Evolutionary conservation across 768 basidiomycete species (phyloP).

Genomic region (Amanita jacksonii): DNA sequence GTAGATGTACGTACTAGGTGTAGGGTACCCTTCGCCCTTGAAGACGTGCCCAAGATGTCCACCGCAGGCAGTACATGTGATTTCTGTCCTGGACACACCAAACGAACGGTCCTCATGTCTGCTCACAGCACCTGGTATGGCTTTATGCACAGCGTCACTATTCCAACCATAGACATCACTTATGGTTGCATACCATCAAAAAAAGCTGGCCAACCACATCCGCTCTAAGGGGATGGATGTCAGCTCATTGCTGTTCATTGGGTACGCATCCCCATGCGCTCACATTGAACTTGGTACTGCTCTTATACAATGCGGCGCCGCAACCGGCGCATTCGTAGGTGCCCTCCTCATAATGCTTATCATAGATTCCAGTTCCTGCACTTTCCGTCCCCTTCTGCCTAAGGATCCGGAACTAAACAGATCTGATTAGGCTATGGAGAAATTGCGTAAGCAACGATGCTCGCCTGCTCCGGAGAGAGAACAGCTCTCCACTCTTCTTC

Average conservation of each 20-base stretch:
- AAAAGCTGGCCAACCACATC: slow-evolving; percentile 98
- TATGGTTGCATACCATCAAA: slow-evolving; percentile 59
- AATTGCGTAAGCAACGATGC: slow-evolving; percentile 8
- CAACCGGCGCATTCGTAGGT: slow-evolving; percentile 77
- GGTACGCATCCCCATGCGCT: no score
- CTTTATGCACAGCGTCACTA: slow-evolving; percentile 25
- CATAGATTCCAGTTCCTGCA: slow-evolving; percentile 71
- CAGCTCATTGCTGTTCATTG: no score
- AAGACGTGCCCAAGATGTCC: slow-evolving; percentile 95
- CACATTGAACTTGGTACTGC: slow-evolving; percentile 77
- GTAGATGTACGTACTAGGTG: slow-evolving; percentile 48
- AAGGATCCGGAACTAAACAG: slow-evolving; percentile 67
- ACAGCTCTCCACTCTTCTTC: slow-evolving; percentile 82
- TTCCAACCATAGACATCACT: not conserved
- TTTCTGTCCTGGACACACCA: slow-evolving; percentile 73
- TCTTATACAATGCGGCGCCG: slow-evolving; percentile 77
- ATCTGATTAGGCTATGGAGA: no score
- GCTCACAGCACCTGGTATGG: slow-evolving; percentile 81
- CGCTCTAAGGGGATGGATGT: slow-evolving; percentile 37
- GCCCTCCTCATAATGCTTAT: slow-evolving; percentile 56
- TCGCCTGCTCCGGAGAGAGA: slow-evolving; percentile 73
- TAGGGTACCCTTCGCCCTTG: slow-evolving; percentile 79
- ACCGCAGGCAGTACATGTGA: slow-evolving; percentile 83
- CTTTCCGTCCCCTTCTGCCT: slow-evolving; percentile 83
- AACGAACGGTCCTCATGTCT: slow-evolving; percentile 62